Base-by-base conservation (phyloP, 495 filamentous ascomycete genomes). In the Ascodesmis nigricans region DNA sequence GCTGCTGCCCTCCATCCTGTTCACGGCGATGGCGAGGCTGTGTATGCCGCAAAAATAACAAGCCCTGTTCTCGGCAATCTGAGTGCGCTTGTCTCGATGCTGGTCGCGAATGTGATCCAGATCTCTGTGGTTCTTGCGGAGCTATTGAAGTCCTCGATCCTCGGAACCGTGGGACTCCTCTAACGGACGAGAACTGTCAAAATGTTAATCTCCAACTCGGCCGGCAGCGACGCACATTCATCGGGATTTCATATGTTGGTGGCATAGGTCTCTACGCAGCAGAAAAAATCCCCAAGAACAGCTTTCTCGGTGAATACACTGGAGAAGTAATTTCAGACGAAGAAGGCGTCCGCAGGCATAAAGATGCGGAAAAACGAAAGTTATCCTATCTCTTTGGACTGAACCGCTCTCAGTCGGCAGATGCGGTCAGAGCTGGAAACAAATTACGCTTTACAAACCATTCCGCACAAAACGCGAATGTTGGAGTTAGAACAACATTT, bases 391-490 rank as follows among this genome's bases (percentile, higher is more conserved):
- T 75, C 3, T 80, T 79, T 41, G 65, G 65, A 7, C 49, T 78
- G 5, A 65, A 76, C 29, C 59, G 62, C 25, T 16, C 42, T 1
- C 59, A 63, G 25, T 54, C 55, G 23, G 46, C 65, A 27, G 62
- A 66, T 36, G 54, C 55, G 28, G 62, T 55, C 3, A 41, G 55
- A 11, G 53, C 47, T 10, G 62, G 62, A 19, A 66, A 66, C 41
- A 64, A 64, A 37, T 53, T 61, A 17, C 67, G 75, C 6, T 78
- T 75, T 52, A 70, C 79, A 43, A 80, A 80, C 52, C 68, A 77
- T 27, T 63, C 68, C 1, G 51, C 54, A 4, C 56, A 57, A 24
- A 49, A 53, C 23, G 50, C 54, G 7, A 71, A 67, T 17, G 65
- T 62, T 48, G 61, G 60, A 5, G 65, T 73, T 0, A 59, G 64